phyloP scores from a whole-genome alignment of 2,329 filamentous ascomycete species.

The Penicillium paneum region DNA sequence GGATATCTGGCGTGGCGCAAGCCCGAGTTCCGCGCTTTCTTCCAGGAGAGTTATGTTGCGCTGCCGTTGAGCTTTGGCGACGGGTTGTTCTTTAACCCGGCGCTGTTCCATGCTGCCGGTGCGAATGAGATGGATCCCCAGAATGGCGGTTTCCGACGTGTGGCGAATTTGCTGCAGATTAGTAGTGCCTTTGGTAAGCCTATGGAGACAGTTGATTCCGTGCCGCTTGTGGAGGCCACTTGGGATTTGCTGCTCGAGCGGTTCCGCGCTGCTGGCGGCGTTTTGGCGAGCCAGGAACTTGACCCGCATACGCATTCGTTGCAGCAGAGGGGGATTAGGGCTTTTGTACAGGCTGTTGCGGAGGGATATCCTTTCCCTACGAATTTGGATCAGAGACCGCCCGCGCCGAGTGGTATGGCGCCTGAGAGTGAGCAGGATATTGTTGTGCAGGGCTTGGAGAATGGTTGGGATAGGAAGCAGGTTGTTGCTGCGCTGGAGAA shows the following conservation, averaged over 20 bases:
- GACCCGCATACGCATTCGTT: slow-evolving; percentile 8
- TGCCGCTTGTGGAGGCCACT: slow-evolving; percentile 52
- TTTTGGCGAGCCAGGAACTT: slow-evolving; percentile 18
- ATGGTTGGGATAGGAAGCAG: slow-evolving; percentile 39
- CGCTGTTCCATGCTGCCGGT: slow-evolving; percentile 61
- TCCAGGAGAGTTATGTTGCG: slow-evolving; percentile 52
- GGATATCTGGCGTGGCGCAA: slow-evolving; percentile 59
- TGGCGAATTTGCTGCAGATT: slow-evolving; percentile 62
- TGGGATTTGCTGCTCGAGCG: slow-evolving; percentile 55
- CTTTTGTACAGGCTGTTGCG: slow-evolving; percentile 51
- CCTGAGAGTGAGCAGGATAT: slow-evolving; percentile 59
- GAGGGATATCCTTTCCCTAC: slow-evolving; percentile 63
- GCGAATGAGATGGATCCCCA: slow-evolving; percentile 45
- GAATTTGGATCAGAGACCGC: slow-evolving; percentile 57
- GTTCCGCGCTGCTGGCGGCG: slow-evolving; percentile 35
- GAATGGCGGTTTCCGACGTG: slow-evolving; percentile 45
- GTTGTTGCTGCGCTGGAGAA: slow-evolving; percentile 43
- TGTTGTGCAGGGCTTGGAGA: slow-evolving; percentile 45
- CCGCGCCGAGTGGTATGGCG: slow-evolving; percentile 57
- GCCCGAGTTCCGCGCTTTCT: slow-evolving; percentile 54
- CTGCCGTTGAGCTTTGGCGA: slow-evolving; percentile 56
- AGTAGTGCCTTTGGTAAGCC: slow-evolving; percentile 61
- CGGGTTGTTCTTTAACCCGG: slow-evolving; percentile 63
- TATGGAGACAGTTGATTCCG: slow-evolving; percentile 59
- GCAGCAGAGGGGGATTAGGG: slow-evolving; percentile 41